These are phyloP conservation scores for Zygosaccharomyces kombuchaensis DNA, from an alignment of 805 yeast genomes.

Conservation along the genomic window DNA sequence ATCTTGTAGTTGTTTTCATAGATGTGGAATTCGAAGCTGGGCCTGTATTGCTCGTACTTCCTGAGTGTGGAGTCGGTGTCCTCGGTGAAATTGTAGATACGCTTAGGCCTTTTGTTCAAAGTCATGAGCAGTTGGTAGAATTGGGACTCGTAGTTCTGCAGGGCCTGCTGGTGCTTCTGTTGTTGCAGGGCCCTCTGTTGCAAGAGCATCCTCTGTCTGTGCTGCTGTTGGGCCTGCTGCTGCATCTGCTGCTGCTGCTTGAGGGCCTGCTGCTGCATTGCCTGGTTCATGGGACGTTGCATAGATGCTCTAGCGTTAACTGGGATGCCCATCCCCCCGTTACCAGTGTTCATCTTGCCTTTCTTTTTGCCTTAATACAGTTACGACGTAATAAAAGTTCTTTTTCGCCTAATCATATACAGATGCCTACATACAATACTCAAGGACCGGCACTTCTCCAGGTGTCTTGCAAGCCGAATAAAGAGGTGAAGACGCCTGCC, in stretches of 20 bases:
- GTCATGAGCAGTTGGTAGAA: slow-evolving; percentile 36
- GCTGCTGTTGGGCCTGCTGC: slow-evolving; percentile 23
- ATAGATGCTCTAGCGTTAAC: slow-evolving; percentile 18
- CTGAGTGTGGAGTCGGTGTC: slow-evolving; percentile 67
- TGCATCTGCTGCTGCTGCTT: slow-evolving; percentile 23
- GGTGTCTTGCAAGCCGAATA: slow-evolving; percentile 68
- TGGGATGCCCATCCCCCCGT: slow-evolving; percentile 20
- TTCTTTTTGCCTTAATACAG: neutral
- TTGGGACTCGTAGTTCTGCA: slow-evolving; percentile 40
- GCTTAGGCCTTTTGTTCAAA: slow-evolving; percentile 39
- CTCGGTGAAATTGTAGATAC: slow-evolving; percentile 57
- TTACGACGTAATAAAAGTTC: neutral
- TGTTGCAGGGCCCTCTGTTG: slow-evolving; percentile 29
- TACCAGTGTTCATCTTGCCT: neutral
- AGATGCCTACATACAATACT: neutral
- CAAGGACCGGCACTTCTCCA: slow-evolving; percentile 48
- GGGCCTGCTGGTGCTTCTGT: slow-evolving; percentile 39
- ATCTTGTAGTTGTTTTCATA: slow-evolving; percentile 89
- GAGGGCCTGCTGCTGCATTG: slow-evolving; percentile 11
- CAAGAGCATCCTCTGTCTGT: slow-evolving; percentile 33
- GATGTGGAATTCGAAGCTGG: slow-evolving; percentile 84
- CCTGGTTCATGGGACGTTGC: slow-evolving; percentile 9
- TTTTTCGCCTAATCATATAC: neutral
- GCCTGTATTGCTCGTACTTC: slow-evolving; percentile 71
- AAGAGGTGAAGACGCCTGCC: slow-evolving; percentile 79